These are phyloP conservation scores for Pyrenochaeta sp. DNA, from an alignment of 2,329 filamentous ascomycete species.

Conservation along the genomic window DNA sequence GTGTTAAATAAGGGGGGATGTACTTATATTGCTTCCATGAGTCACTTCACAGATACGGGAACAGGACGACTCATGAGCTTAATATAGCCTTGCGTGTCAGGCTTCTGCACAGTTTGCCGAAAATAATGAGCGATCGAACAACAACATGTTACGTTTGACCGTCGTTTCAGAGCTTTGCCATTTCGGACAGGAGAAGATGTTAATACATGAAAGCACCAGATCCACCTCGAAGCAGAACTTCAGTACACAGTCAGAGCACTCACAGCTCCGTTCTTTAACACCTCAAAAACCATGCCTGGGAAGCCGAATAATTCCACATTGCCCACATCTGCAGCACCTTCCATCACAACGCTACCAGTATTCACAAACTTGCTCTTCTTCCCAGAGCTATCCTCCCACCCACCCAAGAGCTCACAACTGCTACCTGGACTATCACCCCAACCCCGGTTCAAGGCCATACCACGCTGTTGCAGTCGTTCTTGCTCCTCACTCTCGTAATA, in stretches of 20 bases:
- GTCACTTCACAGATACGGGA: too few relatives aligned
- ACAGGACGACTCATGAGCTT: too few relatives aligned
- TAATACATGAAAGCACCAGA: too few relatives aligned
- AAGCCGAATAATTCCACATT: slow-evolving; percentile 92
- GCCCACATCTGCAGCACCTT: slow-evolving; percentile 62
- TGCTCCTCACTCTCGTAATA: slow-evolving; percentile 67
- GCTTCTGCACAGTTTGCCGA: too few relatives aligned
- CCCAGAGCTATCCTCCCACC: slow-evolving; percentile 75
- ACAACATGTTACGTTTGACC: too few relatives aligned
- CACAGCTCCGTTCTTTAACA: slow-evolving; percentile 89
- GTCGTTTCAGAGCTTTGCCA: too few relatives aligned
- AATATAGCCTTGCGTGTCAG: too few relatives aligned
- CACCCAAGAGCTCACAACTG: slow-evolving; percentile 72
- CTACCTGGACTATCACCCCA: slow-evolving; percentile 93
- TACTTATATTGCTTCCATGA: too few relatives aligned
- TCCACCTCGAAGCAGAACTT: slow-evolving; percentile 25
- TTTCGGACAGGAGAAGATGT: too few relatives aligned
- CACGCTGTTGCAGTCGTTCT: slow-evolving; percentile 62
- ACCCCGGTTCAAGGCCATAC: slow-evolving; percentile 88
- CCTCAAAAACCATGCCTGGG: slow-evolving; percentile 93
- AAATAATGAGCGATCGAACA: too few relatives aligned
- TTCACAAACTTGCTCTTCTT: slow-evolving; percentile 46
- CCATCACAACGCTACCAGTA: slow-evolving; percentile 49
- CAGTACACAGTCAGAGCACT: slow-evolving; percentile 90
- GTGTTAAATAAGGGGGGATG: too few relatives aligned